These are phyloP conservation scores for Zea luxurians DNA, from an alignment of 176 grass and related monocot genomes.

Conservation along the genomic window DNA sequence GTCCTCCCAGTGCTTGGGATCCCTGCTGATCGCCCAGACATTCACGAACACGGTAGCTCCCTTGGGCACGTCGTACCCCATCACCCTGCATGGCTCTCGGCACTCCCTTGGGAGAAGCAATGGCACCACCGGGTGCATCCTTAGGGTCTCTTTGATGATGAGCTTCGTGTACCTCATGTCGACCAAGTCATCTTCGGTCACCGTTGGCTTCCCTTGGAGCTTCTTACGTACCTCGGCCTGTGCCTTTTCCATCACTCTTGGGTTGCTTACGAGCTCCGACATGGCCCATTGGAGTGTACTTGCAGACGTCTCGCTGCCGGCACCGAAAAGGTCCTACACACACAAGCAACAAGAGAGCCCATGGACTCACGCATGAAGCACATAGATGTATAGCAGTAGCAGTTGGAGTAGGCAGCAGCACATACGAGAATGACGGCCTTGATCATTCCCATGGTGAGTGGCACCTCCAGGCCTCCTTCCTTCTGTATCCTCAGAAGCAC, in stretches of 20 bases:
- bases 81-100: neutral
- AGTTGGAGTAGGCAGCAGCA: too few species aligned
- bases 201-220: neutral
- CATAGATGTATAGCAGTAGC: neutral
- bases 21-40: constrained; percentile 20
- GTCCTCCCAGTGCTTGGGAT: constrained; percentile 15
- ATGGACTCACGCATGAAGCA: too few species aligned
- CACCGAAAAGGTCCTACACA: constrained; percentile 35
- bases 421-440: constrained; percentile 16
- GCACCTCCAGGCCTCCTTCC: constrained; percentile 29
- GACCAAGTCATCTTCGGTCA: neutral
- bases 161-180: neutral
- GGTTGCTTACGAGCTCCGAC: constrained; percentile 25
- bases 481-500: constrained; percentile 37
- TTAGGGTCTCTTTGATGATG: constrained; percentile 31
- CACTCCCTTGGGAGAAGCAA: constrained; percentile 25
- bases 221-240: neutral
- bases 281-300: constrained; percentile 32
- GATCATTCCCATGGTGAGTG: constrained; percentile 42
- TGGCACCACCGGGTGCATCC: constrained; percentile 3
- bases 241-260: constrained; percentile 2
- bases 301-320: constrained; percentile 1
- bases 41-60: neutral
- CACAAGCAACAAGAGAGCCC: neutral
- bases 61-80: constrained; percentile 17